Base-by-base conservation (phyloP, 441 rosid species). In the Brassica hybrid region DNA sequence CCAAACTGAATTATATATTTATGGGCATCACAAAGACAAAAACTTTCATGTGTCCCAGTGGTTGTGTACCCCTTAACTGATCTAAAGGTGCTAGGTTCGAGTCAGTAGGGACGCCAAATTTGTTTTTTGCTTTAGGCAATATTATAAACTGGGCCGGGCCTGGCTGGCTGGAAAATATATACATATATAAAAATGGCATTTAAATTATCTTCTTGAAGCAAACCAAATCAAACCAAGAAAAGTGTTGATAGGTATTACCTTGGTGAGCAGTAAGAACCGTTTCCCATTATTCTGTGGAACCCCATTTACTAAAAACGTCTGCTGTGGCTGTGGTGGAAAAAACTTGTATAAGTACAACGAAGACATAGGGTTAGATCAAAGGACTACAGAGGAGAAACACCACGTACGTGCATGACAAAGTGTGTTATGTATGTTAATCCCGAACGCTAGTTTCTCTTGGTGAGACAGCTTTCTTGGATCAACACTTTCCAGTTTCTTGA, bases 361-460 rank as follows among this genome's bases (percentile, higher is more conserved):
- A 45, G 32, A 45, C 57, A 70, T n/a, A 69, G 27, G 14, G 13
- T 23, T 48, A 41, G 61, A 62, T 27, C 62, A 62, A 61, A 79
- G 61, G 19, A 74, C 27, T 25, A 70, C 60, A 62, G 16, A 59
- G 27, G 60, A 64, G 59, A 25, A 45, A 58, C 50, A 60, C n/a
- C 6, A 30, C 79, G 75, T 89, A 95, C 99, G 81, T 95, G 98
- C 99, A 95, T 95, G 83, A 88, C 94, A 27, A 30, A 85, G 81
- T 78, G 76, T 86, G 71, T 95, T 95, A 82, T 95, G 99, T 74
- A 93, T n/a, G 30, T 95, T 95, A 86, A 95, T 88, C 99, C 97
- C 91, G 79, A 95, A 95, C n/a, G 99, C 97, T 3, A 95, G 82
- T 80, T 88, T 93, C 87, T 95, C 99, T 61, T 89, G 94, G n/a